Evolutionary conservation across 2,329 filamentous ascomycete species (phyloP).

Genomic region (Diplodia scrobiculata): DNA sequence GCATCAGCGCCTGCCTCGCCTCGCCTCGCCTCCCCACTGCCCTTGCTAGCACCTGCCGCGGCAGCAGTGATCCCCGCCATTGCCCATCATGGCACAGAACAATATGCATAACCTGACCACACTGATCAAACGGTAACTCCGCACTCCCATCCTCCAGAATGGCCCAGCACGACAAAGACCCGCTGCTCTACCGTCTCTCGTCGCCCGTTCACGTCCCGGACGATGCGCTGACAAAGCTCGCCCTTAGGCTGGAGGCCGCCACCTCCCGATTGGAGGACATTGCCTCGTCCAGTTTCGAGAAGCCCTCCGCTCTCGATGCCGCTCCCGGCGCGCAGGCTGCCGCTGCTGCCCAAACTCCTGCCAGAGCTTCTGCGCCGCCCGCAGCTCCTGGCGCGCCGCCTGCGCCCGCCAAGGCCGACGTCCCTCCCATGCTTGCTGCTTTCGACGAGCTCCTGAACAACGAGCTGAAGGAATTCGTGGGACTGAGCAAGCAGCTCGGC

Average conservation of each 20-base stretch:
- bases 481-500: slow-evolving; percentile 75
- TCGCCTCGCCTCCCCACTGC: slow-evolving; percentile 32
- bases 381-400: slow-evolving; percentile 35
- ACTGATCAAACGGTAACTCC: slow-evolving; percentile 89
- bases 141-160: slow-evolving; percentile 31
- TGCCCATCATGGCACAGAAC: slow-evolving; percentile 66
- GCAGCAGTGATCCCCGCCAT: slow-evolving; percentile 34
- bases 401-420: slow-evolving; percentile 34
- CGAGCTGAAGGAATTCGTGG: slow-evolving; percentile 75
- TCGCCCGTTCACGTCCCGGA: slow-evolving; percentile 35
- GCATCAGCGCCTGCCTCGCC: slow-evolving; percentile 31
- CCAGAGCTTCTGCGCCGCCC: slow-evolving; percentile 36
- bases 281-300: slow-evolving; percentile 70
- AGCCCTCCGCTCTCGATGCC: slow-evolving; percentile 47
- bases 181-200: slow-evolving; percentile 32
- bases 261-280: slow-evolving; percentile 97
- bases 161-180: slow-evolving; percentile 29
- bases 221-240: slow-evolving; percentile 53
- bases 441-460: slow-evolving; percentile 78
- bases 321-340: slow-evolving; percentile 43
- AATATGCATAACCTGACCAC: slow-evolving; percentile 97
- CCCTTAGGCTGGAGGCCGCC: slow-evolving; percentile 85
- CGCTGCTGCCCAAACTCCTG: slow-evolving; percentile 33
- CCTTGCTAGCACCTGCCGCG: slow-evolving; percentile 26
- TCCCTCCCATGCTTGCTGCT: slow-evolving; percentile 72